Conservation (phyloP, 139 green algal species). For the Protoeuglena noctilucae region DNA sequence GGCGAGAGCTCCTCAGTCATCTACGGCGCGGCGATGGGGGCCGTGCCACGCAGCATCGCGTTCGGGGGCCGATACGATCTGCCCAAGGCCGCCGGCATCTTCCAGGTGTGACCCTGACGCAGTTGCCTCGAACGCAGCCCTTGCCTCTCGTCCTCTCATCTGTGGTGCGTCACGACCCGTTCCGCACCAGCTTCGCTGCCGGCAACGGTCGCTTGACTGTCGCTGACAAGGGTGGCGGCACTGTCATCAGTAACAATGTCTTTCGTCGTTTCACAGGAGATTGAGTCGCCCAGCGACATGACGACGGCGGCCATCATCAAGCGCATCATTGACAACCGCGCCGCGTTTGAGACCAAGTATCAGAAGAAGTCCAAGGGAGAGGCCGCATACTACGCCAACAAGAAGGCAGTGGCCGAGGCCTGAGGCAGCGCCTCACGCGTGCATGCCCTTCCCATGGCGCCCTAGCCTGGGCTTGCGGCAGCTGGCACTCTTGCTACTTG, state of each 20-base stretch:
- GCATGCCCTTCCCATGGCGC: no score
- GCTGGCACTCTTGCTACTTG: no score
- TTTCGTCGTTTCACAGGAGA: slow-evolving; percentile 28
- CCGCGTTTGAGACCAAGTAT: slow-evolving; percentile 59
- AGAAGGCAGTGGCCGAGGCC: slow-evolving; percentile 20
- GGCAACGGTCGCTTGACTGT: neutral
- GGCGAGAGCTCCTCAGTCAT: no score
- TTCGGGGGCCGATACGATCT: slow-evolving; percentile 20
- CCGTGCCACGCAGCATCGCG: neutral
- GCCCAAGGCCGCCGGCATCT: slow-evolving; percentile 20
- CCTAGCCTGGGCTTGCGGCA: no score
- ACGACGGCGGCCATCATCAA: slow-evolving; percentile 76
- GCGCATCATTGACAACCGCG: slow-evolving; percentile 79
- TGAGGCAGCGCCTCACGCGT: no score
- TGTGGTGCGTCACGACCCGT: neutral
- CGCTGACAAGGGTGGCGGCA: neutral
- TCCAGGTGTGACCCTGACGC: slow-evolving; percentile 2
- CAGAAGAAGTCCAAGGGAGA: slow-evolving; percentile 57
- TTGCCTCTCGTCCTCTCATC: neutral
- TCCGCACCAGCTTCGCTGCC: neutral
- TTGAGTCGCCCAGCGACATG: slow-evolving; percentile 44
- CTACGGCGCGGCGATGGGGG: slow-evolving; percentile 2
- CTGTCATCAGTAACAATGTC: slow-evolving; percentile 4
- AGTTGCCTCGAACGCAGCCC: neutral
- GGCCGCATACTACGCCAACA: slow-evolving; percentile 51